Evolutionary conservation across 2,329 filamentous ascomycete genomes (phyloP), one percentile per base, ranked within the genome.

Genomic region (Sarocladium kiliense): DNA sequence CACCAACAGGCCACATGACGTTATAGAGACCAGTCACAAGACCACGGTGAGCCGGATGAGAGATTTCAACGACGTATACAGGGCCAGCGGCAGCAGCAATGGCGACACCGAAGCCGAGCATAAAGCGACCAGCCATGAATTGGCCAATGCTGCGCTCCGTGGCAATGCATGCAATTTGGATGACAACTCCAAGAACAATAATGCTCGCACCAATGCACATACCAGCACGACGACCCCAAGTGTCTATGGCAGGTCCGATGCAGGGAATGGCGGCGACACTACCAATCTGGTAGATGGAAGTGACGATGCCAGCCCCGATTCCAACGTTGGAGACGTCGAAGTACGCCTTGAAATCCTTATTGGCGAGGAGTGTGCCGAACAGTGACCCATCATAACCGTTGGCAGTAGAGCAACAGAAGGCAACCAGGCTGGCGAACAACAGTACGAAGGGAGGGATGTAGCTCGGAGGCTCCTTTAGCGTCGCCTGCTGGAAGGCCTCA

Each of bases 61-160:
- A 76, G 55, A 85, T 74, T 65, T 88, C 85, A 44, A 82, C 79
- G 16, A 80, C 79, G 63, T 85, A 86, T n/a, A 81, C 78, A 1
- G 84, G 84, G 1, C 79, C 83, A 4, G 82, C 81, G 2, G 80
- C 77, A 4, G 79, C 77, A 3, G 79, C 78, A 57, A 87, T 81
- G 2, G 78, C 76, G 41, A 84, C 81, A 37, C 84, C 84, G 56
- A 81, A 79, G 6, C 79, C 79, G 19, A 82, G 71, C 23, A 81
- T 61, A 62, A 82, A 81, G 23, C 79, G 71, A 5, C 79, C 77
- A 7, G 71, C 79, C 66, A 85, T 80, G 66, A 86, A 84, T 57
- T 78, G 75, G 10, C 67, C 70, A 1, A 74, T 69, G 44, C 69
- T 71, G 51, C 72, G 51, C 62, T 32, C 77, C 57, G 19, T 59